Percentiles rank a stretch among this genome's conserved stretches.
Evolutionary conservation across 805 yeast genomes (phyloP).

Genomic region (Ogataea paraovalis): DNA sequence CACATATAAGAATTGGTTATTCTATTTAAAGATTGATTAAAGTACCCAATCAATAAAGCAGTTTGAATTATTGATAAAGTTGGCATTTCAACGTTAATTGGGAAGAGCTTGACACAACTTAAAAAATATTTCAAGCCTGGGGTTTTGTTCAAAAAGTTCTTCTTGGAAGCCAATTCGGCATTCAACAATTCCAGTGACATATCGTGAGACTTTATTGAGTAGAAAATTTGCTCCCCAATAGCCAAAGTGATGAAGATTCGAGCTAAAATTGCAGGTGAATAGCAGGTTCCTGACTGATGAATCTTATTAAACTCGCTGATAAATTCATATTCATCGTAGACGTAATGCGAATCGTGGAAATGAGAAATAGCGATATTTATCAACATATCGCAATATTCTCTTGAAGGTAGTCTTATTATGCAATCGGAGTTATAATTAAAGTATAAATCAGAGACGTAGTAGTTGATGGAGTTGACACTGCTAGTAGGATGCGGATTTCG

Average conservation of each 20-base stretch:
- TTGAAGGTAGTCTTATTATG: slow-evolving; percentile 12
- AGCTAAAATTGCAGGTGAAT: slow-evolving; percentile 13
- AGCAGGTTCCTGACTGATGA: slow-evolving; percentile 19
- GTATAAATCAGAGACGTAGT: slow-evolving; percentile 16
- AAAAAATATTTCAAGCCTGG: slow-evolving; percentile 32
- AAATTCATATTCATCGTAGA: slow-evolving; percentile 21
- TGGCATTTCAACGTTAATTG: slow-evolving; percentile 30
- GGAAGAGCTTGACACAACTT: slow-evolving; percentile 23
- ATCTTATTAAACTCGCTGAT: slow-evolving; percentile 15
- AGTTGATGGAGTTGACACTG: slow-evolving; percentile 12
- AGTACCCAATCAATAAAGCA: slow-evolving; percentile 32
- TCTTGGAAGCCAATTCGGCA: slow-evolving; percentile 15
- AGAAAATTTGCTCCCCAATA: slow-evolving; percentile 23
- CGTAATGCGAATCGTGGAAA: slow-evolving; percentile 22
- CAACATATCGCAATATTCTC: slow-evolving; percentile 13
- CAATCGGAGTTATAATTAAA: slow-evolving; percentile 10
- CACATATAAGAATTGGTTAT: slow-evolving; percentile 32
- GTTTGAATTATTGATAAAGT: slow-evolving; percentile 31
- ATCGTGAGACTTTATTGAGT: slow-evolving; percentile 20
- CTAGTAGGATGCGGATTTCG: background rate
- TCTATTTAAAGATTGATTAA: slow-evolving; percentile 34
- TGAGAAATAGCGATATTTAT: slow-evolving; percentile 15
- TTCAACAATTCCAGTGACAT: slow-evolving; percentile 12
- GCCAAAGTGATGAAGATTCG: slow-evolving; percentile 22
- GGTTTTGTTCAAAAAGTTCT: slow-evolving; percentile 17